Base-by-base conservation (phyloP, 2,329 filamentous ascomycete species). In the Cladosporium sp. region DNA sequence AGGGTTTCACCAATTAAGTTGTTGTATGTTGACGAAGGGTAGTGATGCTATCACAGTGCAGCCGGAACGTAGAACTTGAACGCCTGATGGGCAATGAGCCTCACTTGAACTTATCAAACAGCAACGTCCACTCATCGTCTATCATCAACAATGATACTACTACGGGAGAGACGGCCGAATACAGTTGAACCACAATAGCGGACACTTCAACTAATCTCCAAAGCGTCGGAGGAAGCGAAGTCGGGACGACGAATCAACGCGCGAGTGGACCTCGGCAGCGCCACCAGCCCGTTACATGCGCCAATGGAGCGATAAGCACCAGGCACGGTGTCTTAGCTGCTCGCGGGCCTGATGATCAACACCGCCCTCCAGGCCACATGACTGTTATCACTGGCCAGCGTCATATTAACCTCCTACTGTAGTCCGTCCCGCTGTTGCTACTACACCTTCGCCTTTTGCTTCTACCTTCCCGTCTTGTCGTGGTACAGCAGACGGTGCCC, bases 61-160 rank as follows among this genome's bases (percentile, higher is more conserved):
- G 25, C 25, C 25, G 25, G 25, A 25, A n/a, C n/a, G n/a, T n/a
- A n/a, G n/a, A n/a, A n/a, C n/a, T n/a, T n/a, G n/a, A n/a, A n/a
- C n/a, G n/a, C n/a, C n/a, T n/a, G n/a, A n/a, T n/a, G n/a, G n/a
- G n/a, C n/a, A n/a, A n/a, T n/a, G n/a, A n/a, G n/a, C n/a, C n/a
- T n/a, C n/a, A n/a, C n/a, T n/a, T n/a, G n/a, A n/a, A n/a, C n/a
- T n/a, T n/a, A n/a, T n/a, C n/a, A n/a, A n/a, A n/a, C n/a, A n/a
- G n/a, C n/a, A n/a, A n/a, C n/a, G n/a, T 45, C 52, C 49, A 45
- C 38, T 49, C 56, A 52, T 39, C 51, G 38, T 20, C 25, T 20
- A n/a, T 49, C 37, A 20, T 34, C 42, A 20, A 17, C 19, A 40
- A 56, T 19, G 34, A 56, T 42, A 25, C n/a, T 37, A 34, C 54